phyloP scores from a whole-genome alignment of 345 rosid genomes.

The Populus simonii region DNA sequence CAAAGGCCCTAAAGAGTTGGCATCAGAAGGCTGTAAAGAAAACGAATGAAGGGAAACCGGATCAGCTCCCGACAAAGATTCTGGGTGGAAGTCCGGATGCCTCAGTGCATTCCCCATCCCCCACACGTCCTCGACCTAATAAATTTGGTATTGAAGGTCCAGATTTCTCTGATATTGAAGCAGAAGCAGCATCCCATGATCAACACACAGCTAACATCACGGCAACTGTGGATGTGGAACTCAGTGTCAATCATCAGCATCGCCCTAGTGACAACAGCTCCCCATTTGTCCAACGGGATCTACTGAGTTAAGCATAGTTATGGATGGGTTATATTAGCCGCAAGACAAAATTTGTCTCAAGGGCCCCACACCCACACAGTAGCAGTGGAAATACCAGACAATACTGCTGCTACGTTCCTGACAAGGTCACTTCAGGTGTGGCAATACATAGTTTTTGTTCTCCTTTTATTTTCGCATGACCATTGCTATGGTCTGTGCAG shows the following conservation, averaged over 20 bases:
- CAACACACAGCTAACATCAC: slow-evolving; percentile 42
- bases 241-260: slow-evolving; percentile 22
- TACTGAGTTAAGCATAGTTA: slow-evolving; percentile 6
- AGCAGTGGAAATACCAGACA: not conserved
- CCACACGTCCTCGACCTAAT: not conserved
- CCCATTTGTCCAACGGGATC: slow-evolving; percentile 8
- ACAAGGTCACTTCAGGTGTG: no score
- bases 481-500: no score
- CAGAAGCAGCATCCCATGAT: not conserved
- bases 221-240: slow-evolving; percentile 55
- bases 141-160: not conserved
- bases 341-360: not conserved
- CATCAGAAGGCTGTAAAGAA: slow-evolving; percentile 62
- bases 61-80: slow-evolving; percentile 13
- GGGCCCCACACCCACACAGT: no score
- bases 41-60: slow-evolving; percentile 37
- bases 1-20: slow-evolving; percentile 81
- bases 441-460: no score
- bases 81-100: slow-evolving; percentile 30
- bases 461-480: no score
- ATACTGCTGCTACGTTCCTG: not conserved
- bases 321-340: not conserved
- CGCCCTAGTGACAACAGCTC: not conserved
- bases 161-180: slow-evolving; percentile 17
- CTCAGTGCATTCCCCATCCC: slow-evolving; percentile 19